A percentile compares a stretch with the other conserved stretches of the same genome.
Evolutionary conservation across 176 grass and related monocot species (phyloP).

Genomic region (Paspalum notatum): DNA sequence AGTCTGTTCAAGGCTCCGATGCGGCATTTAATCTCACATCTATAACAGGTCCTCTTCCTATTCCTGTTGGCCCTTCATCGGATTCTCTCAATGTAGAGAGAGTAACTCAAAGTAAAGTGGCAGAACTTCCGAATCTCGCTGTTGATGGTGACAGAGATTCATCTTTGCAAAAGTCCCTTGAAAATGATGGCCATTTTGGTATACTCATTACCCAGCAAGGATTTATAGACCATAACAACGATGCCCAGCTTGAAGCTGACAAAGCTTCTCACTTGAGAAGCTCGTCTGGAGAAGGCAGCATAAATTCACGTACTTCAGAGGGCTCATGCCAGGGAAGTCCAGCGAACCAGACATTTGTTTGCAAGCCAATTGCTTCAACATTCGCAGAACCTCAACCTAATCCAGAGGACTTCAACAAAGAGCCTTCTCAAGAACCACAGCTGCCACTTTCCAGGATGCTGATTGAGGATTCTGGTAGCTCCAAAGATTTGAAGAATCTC

Average conservation of each 20-base stretch:
- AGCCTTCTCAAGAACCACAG: slow-evolving; percentile 57
- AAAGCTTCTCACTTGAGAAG: slow-evolving; percentile 69
- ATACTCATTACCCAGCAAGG: slow-evolving; percentile 41
- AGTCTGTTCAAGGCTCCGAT: slow-evolving; percentile 87
- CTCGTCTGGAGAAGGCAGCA: slow-evolving; percentile 81
- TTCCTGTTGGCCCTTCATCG: slow-evolving; percentile 58
- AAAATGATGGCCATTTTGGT: slow-evolving; percentile 39
- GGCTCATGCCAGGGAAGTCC: slow-evolving; percentile 78
- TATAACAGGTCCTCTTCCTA: slow-evolving; percentile 68
- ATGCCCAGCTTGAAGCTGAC: slow-evolving; percentile 47
- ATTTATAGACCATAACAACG: slow-evolving; percentile 44
- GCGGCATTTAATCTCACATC: slow-evolving; percentile 75
- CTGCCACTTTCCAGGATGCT: slow-evolving; percentile 56
- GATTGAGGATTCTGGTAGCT: slow-evolving; percentile 75
- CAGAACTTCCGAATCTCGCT: slow-evolving; percentile 46
- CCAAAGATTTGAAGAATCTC: slow-evolving; percentile 87
- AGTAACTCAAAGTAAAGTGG: slow-evolving; percentile 52
- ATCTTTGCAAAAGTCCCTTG: slow-evolving; percentile 35
- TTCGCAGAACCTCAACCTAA: slow-evolving; percentile 47
- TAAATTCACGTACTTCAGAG: slow-evolving; percentile 72
- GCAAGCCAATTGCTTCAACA: slow-evolving; percentile 57
- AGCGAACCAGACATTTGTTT: slow-evolving; percentile 49
- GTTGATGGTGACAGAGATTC: slow-evolving; percentile 31
- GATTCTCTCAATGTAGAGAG: slow-evolving; percentile 60
- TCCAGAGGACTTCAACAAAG: slow-evolving; percentile 45